Evolutionary conservation across 2,329 filamentous ascomycete genomes (phyloP).

Genomic region (Emergomyces pasteurianus): DNA sequence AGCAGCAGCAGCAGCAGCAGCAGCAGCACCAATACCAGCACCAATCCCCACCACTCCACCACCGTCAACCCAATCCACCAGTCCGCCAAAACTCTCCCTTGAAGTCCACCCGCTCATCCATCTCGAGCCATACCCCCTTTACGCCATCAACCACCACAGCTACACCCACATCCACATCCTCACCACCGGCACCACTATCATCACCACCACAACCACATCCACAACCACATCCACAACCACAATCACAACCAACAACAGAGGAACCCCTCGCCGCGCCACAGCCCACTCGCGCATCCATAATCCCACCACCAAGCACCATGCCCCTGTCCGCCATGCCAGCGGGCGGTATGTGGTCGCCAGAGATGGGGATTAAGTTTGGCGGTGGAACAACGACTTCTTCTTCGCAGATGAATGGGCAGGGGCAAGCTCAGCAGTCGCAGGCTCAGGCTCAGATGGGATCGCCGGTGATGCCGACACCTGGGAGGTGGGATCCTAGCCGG

Average conservation of each 20-base stretch:
- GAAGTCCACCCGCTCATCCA: background rate
- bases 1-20: constrained; percentile 30
- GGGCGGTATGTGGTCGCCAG: constrained; percentile 62
- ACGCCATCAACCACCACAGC: constrained; percentile 15
- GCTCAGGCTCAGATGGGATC: constrained; percentile 8
- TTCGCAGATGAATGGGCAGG: background rate
- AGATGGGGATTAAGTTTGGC: constrained; percentile 67
- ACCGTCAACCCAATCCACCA: background rate
- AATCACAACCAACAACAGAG: constrained; percentile 18
- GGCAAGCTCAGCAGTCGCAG: background rate
- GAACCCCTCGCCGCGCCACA: constrained; percentile 36
- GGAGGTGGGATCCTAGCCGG: constrained; percentile 47
- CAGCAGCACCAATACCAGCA: constrained; percentile 29
- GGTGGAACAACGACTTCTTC: constrained; percentile 7
- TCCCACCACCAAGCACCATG: constrained; percentile 41
- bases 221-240: constrained; percentile 19
- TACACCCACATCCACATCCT: constrained; percentile 13
- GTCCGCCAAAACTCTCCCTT: background rate
- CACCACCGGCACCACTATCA: constrained; percentile 24
- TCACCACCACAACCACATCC: constrained; percentile 16
- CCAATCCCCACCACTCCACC: background rate
- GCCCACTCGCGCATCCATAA: constrained; percentile 29
- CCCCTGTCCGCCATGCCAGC: constrained; percentile 10
- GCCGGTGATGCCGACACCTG: constrained; percentile 5
- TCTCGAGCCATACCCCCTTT: constrained; percentile 28